Percentiles rank a stretch among this genome's conserved stretches.
Conservation (phyloP, 1,139 yeast species). For the Suhomyces wounanorum region DNA sequence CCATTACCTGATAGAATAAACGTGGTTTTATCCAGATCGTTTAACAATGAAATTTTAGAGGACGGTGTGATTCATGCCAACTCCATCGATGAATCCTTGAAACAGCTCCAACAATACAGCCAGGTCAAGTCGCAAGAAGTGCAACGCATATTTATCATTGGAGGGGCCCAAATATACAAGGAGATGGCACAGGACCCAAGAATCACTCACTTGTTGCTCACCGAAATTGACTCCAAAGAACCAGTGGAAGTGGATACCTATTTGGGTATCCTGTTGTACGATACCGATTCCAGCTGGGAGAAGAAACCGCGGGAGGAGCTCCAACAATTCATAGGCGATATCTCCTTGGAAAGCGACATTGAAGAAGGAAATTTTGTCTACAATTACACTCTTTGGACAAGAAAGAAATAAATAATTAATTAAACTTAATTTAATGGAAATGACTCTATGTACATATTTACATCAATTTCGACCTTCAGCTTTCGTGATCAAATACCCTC, state of each 20-base stretch:
- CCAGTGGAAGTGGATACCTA: conserved; percentile 67
- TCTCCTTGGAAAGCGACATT: conserved; percentile 39
- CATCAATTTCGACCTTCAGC: conserved; percentile 3
- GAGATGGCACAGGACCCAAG: conserved; percentile 47
- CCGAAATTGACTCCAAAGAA: conserved; percentile 55
- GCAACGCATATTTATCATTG: conserved; percentile 76
- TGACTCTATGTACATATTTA: conserved; percentile 7
- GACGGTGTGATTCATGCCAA: conserved; percentile 42
- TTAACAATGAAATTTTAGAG: conserved; percentile 21
- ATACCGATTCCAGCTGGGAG: conserved; percentile 34
- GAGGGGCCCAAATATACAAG: conserved; percentile 88
- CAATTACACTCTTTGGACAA: conserved; percentile 53
- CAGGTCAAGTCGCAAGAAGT: conserved; percentile 24
- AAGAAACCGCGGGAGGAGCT: conserved; percentile 39
- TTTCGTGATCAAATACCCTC: conserved; percentile 48
- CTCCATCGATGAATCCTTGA: conserved; percentile 50
- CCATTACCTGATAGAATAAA: conserved; percentile 80
- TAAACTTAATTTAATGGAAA: not conserved
- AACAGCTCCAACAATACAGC: conserved; percentile 19
- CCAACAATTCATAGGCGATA: conserved; percentile 42
- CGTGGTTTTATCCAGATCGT: conserved; percentile 65
- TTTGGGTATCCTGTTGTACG: conserved; percentile 38
- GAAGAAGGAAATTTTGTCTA: conserved; percentile 53
- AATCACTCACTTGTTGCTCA: conserved; percentile 66
- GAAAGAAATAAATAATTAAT: conserved; percentile 14